Evolutionary conservation across 495 filamentous ascomycete species (phyloP).

Genomic region (Hyaloscypha variabilis): DNA sequence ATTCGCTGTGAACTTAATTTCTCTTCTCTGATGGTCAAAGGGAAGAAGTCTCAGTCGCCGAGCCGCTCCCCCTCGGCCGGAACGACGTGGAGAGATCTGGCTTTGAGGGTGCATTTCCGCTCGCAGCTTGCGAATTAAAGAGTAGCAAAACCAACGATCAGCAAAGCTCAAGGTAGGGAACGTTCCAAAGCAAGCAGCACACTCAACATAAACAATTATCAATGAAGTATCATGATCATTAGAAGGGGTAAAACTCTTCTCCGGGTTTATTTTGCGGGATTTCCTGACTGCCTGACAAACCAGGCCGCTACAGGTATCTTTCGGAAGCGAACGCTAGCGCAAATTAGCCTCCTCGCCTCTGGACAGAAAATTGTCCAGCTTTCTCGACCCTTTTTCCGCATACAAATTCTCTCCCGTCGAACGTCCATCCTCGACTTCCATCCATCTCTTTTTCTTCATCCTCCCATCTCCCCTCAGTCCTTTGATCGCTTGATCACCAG

Average conservation of each 20-base stretch:
- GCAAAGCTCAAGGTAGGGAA: background rate
- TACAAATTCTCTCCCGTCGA: slow-evolving; percentile 22
- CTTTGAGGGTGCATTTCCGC: background rate
- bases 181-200: background rate
- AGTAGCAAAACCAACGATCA: background rate
- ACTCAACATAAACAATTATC: background rate
- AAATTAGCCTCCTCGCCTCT: slow-evolving; percentile 9
- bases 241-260: no score
- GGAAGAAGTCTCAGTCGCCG: background rate
- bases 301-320: slow-evolving; percentile 5
- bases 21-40: background rate
- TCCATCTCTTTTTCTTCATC: slow-evolving; percentile 24
- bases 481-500: slow-evolving; percentile 40
- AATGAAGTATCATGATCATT: no score
- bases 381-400: slow-evolving; percentile 17
- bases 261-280: background rate
- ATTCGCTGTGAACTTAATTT: background rate
- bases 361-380: slow-evolving; percentile 6
- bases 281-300: background rate
- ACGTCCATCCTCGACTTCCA: slow-evolving; percentile 26
- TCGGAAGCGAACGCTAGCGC: slow-evolving; percentile 18
- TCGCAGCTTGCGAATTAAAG: background rate
- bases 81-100: background rate
- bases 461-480: slow-evolving; percentile 37
- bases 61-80: background rate